phyloP scores from a whole-genome alignment of 2,329 filamentous ascomycete species.

The Hansfordia pulvinata region DNA sequence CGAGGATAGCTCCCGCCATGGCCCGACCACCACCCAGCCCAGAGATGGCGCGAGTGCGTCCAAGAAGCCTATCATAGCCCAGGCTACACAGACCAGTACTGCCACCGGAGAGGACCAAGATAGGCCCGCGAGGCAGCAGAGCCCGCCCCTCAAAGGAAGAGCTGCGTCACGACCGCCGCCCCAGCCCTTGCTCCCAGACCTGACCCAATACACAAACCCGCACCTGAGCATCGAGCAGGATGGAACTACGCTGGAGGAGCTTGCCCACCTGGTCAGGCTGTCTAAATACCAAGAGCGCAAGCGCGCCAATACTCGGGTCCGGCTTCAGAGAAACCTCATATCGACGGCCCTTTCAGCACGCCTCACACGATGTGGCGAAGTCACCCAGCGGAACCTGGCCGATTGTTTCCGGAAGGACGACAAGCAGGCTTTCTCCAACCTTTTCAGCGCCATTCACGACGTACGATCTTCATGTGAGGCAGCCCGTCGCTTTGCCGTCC shows the following conservation, averaged over 20 bases:
- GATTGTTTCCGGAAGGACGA: constrained; percentile 69
- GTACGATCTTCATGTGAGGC: constrained; percentile 66
- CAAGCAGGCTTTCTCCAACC: constrained; percentile 59
- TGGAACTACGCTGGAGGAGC: constrained; percentile 59
- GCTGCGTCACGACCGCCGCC: constrained; percentile 28
- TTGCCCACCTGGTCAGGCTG: constrained; percentile 64
- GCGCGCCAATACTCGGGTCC: constrained; percentile 57
- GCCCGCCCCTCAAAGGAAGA: constrained; percentile 21
- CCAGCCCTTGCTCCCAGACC: constrained; percentile 48
- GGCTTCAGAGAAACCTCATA: constrained; percentile 61
- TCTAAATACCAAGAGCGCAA: constrained; percentile 75
- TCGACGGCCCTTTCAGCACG: constrained; percentile 64
- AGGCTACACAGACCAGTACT: constrained; percentile 17
- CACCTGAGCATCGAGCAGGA: constrained; percentile 46
- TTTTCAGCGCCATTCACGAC: constrained; percentile 70
- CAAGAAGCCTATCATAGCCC: constrained; percentile 36
- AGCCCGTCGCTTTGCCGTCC: constrained; percentile 53
- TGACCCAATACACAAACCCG: constrained; percentile 52
- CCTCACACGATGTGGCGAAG: constrained; percentile 60
- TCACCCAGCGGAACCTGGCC: constrained; percentile 61
- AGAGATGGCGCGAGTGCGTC: constrained; percentile 21
- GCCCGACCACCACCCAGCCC: constrained; percentile 23
- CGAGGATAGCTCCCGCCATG: constrained; percentile 19
- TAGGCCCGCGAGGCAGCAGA: constrained; percentile 18
- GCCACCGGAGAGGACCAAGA: constrained; percentile 9